Percentiles rank a stretch among this genome's conserved stretches.
phyloP scores from a whole-genome alignment of 768 basidiomycete species.

The Boletus rubroflammeus region DNA sequence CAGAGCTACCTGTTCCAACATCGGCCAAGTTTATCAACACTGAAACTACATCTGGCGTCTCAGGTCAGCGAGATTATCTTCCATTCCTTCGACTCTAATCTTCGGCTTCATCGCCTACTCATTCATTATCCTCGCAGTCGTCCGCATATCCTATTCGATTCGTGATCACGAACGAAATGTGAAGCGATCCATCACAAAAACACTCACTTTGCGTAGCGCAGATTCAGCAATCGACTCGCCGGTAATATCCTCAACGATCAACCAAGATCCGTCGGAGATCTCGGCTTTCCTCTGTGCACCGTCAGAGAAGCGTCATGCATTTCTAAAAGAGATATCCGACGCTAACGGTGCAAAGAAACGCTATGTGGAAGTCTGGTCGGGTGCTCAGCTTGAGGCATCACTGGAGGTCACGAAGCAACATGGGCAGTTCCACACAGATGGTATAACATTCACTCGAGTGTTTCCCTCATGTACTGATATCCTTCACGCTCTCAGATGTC shows the following conservation, averaged over 20 bases:
- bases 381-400: conserved; percentile 40
- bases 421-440: conserved; percentile 60
- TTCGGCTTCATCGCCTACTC: too few relatives aligned
- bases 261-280: conserved; percentile 32
- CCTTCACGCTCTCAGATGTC: conserved; percentile 39
- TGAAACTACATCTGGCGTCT: conserved; percentile 4
- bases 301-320: conserved; percentile 38
- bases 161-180: conserved; percentile 50
- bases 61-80: conserved; percentile 13
- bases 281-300: conserved; percentile 43
- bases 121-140: conserved; percentile 22
- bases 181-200: conserved; percentile 38
- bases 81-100: background rate
- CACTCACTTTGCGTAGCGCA: conserved; percentile 28
- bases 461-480: background rate
- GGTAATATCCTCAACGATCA: conserved; percentile 11
- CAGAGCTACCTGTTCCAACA: conserved; percentile 39
- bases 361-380: conserved; percentile 59
- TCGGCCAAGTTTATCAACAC: conserved; percentile 34
- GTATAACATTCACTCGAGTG: conserved; percentile 28
- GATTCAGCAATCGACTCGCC: conserved; percentile 10
- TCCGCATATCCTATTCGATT: conserved; percentile 45
- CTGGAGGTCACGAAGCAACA: conserved; percentile 58
- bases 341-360: conserved; percentile 37
- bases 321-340: conserved; percentile 40